Percentiles rank a stretch among this genome's conserved stretches.
Conservation (phyloP, 2,329 filamentous ascomycete genomes). For the Botryotinia narcissicola region DNA sequence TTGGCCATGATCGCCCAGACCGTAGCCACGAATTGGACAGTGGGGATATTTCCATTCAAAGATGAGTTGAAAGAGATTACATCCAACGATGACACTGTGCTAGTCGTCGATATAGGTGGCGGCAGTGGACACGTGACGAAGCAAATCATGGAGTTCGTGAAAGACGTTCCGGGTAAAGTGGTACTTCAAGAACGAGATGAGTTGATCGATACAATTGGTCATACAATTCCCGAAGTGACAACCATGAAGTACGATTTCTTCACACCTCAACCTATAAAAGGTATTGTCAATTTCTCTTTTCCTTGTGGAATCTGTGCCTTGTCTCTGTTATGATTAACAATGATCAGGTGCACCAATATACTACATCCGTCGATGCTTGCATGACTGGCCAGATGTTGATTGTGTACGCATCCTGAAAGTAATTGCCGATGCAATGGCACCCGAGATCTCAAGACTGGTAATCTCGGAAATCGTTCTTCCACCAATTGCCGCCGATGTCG, state of each 20-base stretch:
- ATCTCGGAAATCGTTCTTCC: constrained; percentile 47
- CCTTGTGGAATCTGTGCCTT: not conserved
- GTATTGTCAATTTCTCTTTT: not conserved
- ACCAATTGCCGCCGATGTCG: constrained; percentile 37
- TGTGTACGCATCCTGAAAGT: constrained; percentile 19
- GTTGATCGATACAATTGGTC: constrained; percentile 31
- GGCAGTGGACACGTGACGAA: constrained; percentile 43
- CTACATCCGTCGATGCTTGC: constrained; percentile 42
- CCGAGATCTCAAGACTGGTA: constrained; percentile 34
- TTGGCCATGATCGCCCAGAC: constrained; percentile 32
- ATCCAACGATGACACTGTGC: constrained; percentile 31
- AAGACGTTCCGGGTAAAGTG: constrained; percentile 39
- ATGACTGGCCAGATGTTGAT: constrained; percentile 42
- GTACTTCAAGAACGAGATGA: constrained; percentile 44
- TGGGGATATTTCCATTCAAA: constrained; percentile 31
- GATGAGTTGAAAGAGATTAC: constrained; percentile 26
- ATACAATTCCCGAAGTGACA: constrained; percentile 36
- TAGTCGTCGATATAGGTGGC: constrained; percentile 45
- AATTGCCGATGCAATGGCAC: constrained; percentile 15
- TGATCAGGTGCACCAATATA: constrained; percentile 35
- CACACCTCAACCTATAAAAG: constrained; percentile 35
- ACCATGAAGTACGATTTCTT: constrained; percentile 37
- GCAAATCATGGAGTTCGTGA: constrained; percentile 38
- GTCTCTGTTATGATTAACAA: not conserved
- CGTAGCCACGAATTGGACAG: constrained; percentile 19